Conservation (phyloP, 805 yeast species). For the Myxozyma melibiosi region DNA sequence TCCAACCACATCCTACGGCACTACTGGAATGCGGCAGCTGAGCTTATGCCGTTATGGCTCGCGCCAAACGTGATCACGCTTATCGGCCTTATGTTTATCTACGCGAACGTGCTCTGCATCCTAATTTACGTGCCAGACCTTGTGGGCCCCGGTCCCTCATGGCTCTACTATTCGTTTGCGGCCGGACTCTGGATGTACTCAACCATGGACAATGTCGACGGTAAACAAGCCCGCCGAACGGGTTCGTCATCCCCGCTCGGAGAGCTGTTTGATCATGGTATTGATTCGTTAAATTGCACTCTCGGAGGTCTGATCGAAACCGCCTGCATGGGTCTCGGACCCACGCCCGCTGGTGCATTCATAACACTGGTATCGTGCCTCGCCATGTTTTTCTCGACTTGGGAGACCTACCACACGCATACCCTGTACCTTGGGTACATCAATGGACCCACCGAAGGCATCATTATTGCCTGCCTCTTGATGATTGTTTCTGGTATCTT, state of each 20-base stretch:
- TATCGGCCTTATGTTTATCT: slow-evolving; percentile 71
- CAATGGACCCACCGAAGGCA: slow-evolving; percentile 97
- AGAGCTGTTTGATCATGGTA: slow-evolving; percentile 91
- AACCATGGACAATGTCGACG: slow-evolving; percentile 97
- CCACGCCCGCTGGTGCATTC: slow-evolving; percentile 72
- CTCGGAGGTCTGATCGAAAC: slow-evolving; percentile 73
- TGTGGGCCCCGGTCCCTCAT: slow-evolving; percentile 59
- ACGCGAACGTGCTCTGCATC: slow-evolving; percentile 62
- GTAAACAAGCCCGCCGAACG: slow-evolving; percentile 87
- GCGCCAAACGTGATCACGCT: slow-evolving; percentile 93
- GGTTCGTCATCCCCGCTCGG: slow-evolving; percentile 95
- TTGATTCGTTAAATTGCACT: slow-evolving; percentile 75
- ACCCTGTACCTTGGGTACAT: slow-evolving; percentile 75
- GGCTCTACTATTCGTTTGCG: slow-evolving; percentile 81
- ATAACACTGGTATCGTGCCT: slow-evolving; percentile 73
- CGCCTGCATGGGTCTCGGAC: slow-evolving; percentile 77
- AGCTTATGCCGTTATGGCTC: slow-evolving; percentile 82
- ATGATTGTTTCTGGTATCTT: slow-evolving; percentile 65
- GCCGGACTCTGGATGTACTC: slow-evolving; percentile 85
- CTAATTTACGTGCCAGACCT: slow-evolving; percentile 74
- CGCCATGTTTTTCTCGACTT: slow-evolving; percentile 44
- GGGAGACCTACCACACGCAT: slow-evolving; percentile 37
- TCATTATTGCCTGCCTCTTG: slow-evolving; percentile 60
- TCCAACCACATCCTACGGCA: slow-evolving; percentile 78
- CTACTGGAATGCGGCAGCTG: slow-evolving; percentile 81